Percentiles rank a stretch among this genome's conserved stretches.
Conservation (phyloP, 1,284 basidiomycete genomes). For the Malassezia furfur region DNA sequence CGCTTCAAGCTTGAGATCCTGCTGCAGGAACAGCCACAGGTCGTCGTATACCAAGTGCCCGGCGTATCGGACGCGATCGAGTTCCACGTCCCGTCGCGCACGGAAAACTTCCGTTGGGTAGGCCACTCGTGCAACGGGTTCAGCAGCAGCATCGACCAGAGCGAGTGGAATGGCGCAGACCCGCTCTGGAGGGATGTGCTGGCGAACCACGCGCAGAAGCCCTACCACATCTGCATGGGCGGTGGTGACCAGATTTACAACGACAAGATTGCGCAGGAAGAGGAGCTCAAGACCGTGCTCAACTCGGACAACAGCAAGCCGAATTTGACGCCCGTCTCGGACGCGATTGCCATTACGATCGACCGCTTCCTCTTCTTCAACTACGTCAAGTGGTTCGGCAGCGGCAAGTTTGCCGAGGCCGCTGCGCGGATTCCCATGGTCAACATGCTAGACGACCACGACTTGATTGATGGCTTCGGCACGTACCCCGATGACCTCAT, state of each 20-base stretch:
- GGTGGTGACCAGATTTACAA: conserved; percentile 53
- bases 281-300: conserved; percentile 66
- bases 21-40: conserved; percentile 63
- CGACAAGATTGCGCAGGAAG: conserved; percentile 30
- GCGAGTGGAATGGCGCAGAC: conserved; percentile 47
- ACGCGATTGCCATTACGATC: conserved; percentile 66
- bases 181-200: conserved; percentile 85
- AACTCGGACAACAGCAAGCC: conserved; percentile 61
- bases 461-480: conserved; percentile 80
- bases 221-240: conserved; percentile 75
- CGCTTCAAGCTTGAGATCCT: conserved; percentile 81
- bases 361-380: conserved; percentile 70
- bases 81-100: conserved; percentile 72
- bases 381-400: conserved; percentile 64
- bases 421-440: conserved; percentile 74
- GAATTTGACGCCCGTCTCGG: conserved; percentile 58
- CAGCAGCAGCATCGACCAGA: conserved; percentile 52
- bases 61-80: conserved; percentile 47
- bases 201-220: conserved; percentile 63
- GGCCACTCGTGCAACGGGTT: conserved; percentile 64
- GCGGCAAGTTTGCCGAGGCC: conserved; percentile 80
- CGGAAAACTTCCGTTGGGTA: conserved; percentile 84
- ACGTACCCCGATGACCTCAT: conserved; percentile 53
- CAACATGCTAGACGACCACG: conserved; percentile 59
- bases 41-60: conserved; percentile 59